These are phyloP conservation scores for Xylaria scruposa DNA, from an alignment of 495 filamentous ascomycete species.

Conservation along the genomic window DNA sequence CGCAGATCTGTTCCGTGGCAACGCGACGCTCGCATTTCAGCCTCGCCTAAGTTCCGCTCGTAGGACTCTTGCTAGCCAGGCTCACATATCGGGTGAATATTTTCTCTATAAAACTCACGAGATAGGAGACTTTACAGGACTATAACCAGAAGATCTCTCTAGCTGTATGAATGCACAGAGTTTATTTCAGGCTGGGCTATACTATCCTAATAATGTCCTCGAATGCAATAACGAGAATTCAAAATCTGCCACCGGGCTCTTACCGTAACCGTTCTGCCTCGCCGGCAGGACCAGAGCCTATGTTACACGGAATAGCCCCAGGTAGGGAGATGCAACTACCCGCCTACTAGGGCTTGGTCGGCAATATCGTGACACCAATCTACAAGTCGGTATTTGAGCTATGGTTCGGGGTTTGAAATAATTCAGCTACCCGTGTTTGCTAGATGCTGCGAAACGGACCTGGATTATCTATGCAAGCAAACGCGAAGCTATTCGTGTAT, in stretches of 20 bases:
- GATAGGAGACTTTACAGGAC: not conserved
- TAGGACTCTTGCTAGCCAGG: not conserved
- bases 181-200: not conserved
- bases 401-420: too few relatives aligned
- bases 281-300: not conserved
- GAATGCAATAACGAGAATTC: not conserved
- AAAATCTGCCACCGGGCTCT: not conserved
- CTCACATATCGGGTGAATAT: not conserved
- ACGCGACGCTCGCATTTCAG: not conserved
- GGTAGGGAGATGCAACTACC: too few relatives aligned
- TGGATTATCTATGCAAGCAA: too few relatives aligned
- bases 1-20: too few relatives aligned
- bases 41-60: not conserved
- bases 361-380: too few relatives aligned
- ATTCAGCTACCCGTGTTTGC: too few relatives aligned
- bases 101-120: not conserved
- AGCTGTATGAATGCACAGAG: not conserved
- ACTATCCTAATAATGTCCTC: not conserved
- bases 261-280: not conserved
- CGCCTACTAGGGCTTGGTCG: too few relatives aligned
- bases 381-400: too few relatives aligned
- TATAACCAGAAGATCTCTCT: not conserved
- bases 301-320: too few relatives aligned
- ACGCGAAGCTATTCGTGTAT: too few relatives aligned
- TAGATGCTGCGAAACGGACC: too few relatives aligned